phyloP scores from a whole-genome alignment of 768 basidiomycete species.

The Trametes cingulata region DNA sequence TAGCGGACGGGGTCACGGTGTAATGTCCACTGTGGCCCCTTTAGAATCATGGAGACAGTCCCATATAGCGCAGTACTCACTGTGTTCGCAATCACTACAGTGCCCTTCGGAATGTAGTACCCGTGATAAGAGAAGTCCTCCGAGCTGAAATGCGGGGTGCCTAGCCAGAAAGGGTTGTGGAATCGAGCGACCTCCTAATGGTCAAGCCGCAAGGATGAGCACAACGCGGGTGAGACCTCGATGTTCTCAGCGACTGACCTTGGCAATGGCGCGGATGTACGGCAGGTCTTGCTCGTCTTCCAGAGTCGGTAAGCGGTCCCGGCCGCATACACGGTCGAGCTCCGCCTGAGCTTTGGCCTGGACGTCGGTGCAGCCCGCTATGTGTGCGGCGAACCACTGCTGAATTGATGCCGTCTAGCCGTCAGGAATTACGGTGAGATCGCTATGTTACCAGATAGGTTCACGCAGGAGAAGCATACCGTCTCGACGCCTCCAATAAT shows the following conservation, averaged over 20 bases:
- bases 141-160: conserved; percentile 31
- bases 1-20: conserved; percentile 37
- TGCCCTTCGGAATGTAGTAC: conserved; percentile 33
- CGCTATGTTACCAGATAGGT: too few relatives aligned
- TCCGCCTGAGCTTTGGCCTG: conserved; percentile 33
- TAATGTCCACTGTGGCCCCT: conserved; percentile 17
- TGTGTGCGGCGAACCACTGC: conserved; percentile 33
- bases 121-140: conserved; percentile 35
- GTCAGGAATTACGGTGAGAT: too few relatives aligned
- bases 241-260: conserved; percentile 10
- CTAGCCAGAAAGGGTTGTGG: conserved; percentile 33
- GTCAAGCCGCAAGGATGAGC: neutral
- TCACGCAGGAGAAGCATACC: conserved; percentile 25
- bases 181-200: conserved; percentile 26
- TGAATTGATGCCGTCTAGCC: conserved; percentile 39
- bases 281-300: conserved; percentile 31
- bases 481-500: conserved; percentile 50
- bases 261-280: conserved; percentile 31
- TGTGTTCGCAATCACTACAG: conserved; percentile 31
- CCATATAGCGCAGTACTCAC: conserved; percentile 1
- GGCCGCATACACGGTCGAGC: conserved; percentile 29
- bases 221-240: neutral
- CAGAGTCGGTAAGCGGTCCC: conserved; percentile 24
- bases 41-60: neutral
- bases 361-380: conserved; percentile 27